Evolutionary conservation across 129 eudicot species (phyloP).

Genomic region (Silybum marianum): DNA sequence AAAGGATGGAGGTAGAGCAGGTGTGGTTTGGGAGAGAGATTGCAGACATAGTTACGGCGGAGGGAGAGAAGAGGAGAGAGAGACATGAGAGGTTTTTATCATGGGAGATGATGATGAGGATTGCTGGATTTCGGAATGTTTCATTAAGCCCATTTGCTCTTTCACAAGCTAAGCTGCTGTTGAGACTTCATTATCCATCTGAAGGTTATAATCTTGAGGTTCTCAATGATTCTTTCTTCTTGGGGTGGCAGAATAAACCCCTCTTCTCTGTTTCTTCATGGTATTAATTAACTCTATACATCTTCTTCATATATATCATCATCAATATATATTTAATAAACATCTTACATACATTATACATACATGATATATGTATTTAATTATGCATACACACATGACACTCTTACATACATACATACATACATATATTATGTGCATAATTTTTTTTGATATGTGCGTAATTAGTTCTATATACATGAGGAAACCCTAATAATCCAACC

Average conservation of each 20-base stretch:
- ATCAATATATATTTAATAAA: background rate
- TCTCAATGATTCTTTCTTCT: constrained; percentile 58
- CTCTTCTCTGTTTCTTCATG: constrained; percentile 91
- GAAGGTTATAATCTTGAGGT: constrained; percentile 72
- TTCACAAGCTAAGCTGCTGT: constrained; percentile 75
- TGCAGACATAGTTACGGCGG: constrained; percentile 50
- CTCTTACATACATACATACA: too few relatives aligned
- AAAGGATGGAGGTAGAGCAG: constrained; percentile 65
- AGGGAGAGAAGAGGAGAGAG: constrained; percentile 54
- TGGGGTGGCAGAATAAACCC: constrained; percentile 88
- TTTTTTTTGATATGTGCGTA: too few relatives aligned
- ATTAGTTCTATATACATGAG: too few relatives aligned
- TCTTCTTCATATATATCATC: background rate
- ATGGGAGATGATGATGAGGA: constrained; percentile 72
- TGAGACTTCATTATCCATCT: constrained; percentile 89
- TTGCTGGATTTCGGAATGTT: constrained; percentile 52
- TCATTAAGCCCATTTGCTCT: constrained; percentile 68
- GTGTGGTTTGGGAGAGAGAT: constrained; percentile 89
- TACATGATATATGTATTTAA: background rate
- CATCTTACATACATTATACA: background rate
- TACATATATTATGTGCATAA: too few relatives aligned
- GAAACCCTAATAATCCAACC: constrained; percentile 45
- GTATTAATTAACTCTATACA: constrained; percentile 37
- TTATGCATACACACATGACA: background rate
- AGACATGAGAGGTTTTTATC: constrained; percentile 65